Conservation (phyloP, 192 early-diverging fungal genomes). For the Rhizophagus sp. region DNA sequence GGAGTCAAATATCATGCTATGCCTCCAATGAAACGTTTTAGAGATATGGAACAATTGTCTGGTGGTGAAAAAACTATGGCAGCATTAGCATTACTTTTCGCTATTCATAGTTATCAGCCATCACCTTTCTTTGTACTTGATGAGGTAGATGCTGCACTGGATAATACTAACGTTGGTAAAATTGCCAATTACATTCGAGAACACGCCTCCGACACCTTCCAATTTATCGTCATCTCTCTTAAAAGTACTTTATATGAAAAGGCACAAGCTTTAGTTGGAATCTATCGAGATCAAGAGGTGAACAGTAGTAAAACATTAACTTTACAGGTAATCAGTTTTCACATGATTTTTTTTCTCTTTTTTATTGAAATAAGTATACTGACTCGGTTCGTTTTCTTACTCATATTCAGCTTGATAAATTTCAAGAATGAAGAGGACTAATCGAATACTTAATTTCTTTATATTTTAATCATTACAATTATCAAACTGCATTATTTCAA, state of each 20-base stretch:
- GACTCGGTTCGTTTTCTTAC: too few species aligned
- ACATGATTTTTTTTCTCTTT: not conserved
- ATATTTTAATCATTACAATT: not conserved
- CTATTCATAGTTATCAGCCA: conserved; percentile 92
- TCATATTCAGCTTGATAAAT: conserved; percentile 5
- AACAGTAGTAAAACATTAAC: conserved; percentile 87
- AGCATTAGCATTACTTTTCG: conserved; percentile 94
- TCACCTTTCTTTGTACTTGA: conserved; percentile 99
- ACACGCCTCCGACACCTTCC: conserved; percentile 68
- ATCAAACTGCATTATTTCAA: too few species aligned
- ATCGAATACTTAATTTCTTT: not conserved
- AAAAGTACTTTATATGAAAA: conserved; percentile 94
- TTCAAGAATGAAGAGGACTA: not conserved
- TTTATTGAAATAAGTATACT: not conserved
- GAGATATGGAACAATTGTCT: conserved; percentile 98
- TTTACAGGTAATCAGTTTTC: conserved; percentile 45
- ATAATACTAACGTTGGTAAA: conserved; percentile 93
- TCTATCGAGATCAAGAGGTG: conserved; percentile 86
- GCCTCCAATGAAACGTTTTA: conserved; percentile 99
- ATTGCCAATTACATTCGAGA: conserved; percentile 89
- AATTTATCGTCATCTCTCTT: conserved; percentile 98
- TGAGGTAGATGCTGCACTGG: conserved; percentile 98
- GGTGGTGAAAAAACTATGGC: conserved; percentile 99
- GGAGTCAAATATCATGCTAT: conserved; percentile 98
- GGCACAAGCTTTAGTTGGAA: conserved; percentile 91